phyloP scores from a whole-genome alignment of 2,329 filamentous ascomycete genomes.

The Bipolaris bicolor region DNA sequence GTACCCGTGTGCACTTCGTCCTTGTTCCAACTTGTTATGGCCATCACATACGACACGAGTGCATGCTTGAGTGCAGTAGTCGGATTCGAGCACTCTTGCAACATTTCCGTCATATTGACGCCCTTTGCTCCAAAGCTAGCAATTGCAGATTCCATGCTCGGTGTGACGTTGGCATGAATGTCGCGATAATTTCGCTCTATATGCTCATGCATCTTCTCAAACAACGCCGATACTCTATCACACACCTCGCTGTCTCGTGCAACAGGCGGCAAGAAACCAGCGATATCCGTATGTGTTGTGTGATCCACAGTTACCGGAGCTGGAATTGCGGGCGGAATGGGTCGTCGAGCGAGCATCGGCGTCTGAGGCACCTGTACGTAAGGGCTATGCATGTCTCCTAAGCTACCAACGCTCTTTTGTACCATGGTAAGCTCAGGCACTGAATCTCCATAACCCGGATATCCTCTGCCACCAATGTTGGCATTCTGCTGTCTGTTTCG shows the following conservation, averaged over 20 bases:
- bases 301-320: slow-evolving; percentile 11
- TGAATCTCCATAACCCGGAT: slow-evolving; percentile 27
- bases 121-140: slow-evolving; percentile 30
- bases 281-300: slow-evolving; percentile 19
- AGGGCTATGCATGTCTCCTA: slow-evolving; percentile 23
- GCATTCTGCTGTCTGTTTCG: slow-evolving; percentile 18
- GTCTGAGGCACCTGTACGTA: slow-evolving; percentile 39
- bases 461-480: slow-evolving; percentile 12
- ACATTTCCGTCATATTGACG: slow-evolving; percentile 32
- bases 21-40: slow-evolving; percentile 26
- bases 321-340: slow-evolving; percentile 2
- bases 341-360: slow-evolving; percentile 13
- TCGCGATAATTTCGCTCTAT: slow-evolving; percentile 45
- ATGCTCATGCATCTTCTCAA: slow-evolving; percentile 36
- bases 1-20: slow-evolving; percentile 16
- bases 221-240: slow-evolving; percentile 29
- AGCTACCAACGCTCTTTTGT: slow-evolving; percentile 24
- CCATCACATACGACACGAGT: slow-evolving; percentile 34
- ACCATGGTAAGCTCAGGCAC: slow-evolving; percentile 34
- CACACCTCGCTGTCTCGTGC: slow-evolving; percentile 33
- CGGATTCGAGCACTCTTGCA: slow-evolving; percentile 33
- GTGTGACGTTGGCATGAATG: slow-evolving; percentile 42
- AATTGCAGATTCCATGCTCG: slow-evolving; percentile 42
- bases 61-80: slow-evolving; percentile 42
- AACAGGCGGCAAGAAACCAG: slow-evolving; percentile 31